Evolutionary conservation across 345 rosid genomes (phyloP), one percentile per base, ranked within the genome.

Genomic region (Brassica carinata): DNA sequence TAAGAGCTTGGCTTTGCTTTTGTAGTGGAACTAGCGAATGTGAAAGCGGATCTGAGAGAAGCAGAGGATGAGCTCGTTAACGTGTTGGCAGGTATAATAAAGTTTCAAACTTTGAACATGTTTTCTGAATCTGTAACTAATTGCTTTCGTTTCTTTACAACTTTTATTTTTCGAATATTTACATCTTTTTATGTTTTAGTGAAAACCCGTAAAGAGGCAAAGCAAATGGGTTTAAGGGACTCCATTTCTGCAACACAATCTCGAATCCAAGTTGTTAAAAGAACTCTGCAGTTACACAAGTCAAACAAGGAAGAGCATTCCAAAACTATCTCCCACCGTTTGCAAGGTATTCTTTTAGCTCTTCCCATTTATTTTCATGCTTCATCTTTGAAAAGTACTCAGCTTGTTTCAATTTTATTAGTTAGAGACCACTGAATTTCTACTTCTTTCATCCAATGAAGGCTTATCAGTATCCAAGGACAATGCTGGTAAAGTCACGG

Each of bases 61-160:
- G 95, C 91, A n/a, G 98, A 96, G 77, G 90, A 84, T 77, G 92
- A 89, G 31, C 87, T 90, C 64, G 99, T 93, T 67, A 88, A 86
- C 85, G 90, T 88, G 31, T 78, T 96, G 66, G 86, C 92, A 85
- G 97, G 98, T 91, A 70, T 55, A 30, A 27, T 27, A 0, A 61
- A 45, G 48, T 10, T 40, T 80, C 15, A 7, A 53, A 45, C 53
- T 69, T 75, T 80, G 27, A 26, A 26, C 5, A 45, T 45, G 5
- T 45, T 45, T 45, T 43, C 66, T 26, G 6, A 23, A 8, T 64
- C 51, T 72, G 64, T 6, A 55, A 15, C 17, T 11, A 9, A 10
- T 61, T 64, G 5, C 53, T 66, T 17, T 19, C 23, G 7, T 51
- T 65, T 51, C 63, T 74, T 43, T 17, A 0, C 23, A 58, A 58